phyloP scores from a whole-genome alignment of 371 early-diverging fungal genomes.

The Dentiscutata heterogama region DNA sequence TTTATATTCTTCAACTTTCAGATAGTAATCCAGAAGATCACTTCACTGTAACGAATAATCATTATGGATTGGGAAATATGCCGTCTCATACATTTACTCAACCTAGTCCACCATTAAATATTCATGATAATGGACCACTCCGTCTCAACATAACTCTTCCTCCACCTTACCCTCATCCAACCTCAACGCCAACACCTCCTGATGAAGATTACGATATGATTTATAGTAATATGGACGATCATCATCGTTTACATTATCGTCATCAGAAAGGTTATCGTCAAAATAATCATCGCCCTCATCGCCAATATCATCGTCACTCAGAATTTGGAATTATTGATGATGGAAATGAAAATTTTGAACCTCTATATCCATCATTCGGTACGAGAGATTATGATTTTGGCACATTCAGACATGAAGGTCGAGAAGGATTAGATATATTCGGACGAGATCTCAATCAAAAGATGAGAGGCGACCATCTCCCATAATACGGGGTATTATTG shows the following conservation, averaged over 20 bases:
- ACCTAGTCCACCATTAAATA: conserved; percentile 21
- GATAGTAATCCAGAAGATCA: not conserved
- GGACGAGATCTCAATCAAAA: conserved; percentile 33
- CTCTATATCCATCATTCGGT: not conserved
- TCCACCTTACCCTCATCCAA: conserved; percentile 16
- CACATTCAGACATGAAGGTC: not conserved
- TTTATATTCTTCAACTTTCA: conserved; percentile 1
- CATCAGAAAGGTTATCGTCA: not conserved
- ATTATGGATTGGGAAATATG: conserved; percentile 7
- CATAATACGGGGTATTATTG: not conserved
- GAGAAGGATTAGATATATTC: conserved; percentile 12
- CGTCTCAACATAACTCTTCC: conserved; percentile 21
- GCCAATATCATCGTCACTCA: conserved; percentile 1
- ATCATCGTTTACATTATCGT: conserved; percentile 11
- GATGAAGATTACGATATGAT: conserved; percentile 37
- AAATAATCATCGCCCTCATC: not conserved
- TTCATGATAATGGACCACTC: not conserved
- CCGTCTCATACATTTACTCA: not conserved
- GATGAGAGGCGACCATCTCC: conserved; percentile 5
- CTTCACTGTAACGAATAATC: conserved; percentile 2
- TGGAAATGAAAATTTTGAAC: conserved; percentile 7
- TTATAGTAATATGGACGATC: conserved; percentile 21
- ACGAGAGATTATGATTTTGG: conserved; percentile 8
- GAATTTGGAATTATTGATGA: not conserved
- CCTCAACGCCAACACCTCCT: conserved; percentile 31